Base-by-base conservation (phyloP, 306 rosid species). In the Sechiopsis laciniata region DNA sequence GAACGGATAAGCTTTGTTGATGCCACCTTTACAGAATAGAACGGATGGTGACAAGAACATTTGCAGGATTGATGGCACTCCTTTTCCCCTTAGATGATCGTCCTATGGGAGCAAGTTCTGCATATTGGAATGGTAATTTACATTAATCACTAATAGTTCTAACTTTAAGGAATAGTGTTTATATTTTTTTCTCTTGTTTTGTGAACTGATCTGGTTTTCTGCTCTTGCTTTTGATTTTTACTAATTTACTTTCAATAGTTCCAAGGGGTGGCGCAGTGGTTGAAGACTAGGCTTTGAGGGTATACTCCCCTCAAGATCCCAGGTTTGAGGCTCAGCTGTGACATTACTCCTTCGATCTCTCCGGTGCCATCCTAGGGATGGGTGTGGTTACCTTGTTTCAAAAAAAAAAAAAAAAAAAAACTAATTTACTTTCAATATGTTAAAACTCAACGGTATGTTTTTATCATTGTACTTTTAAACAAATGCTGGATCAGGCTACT, bases 21-120 rank as follows among this genome's bases (percentile, higher is more conserved):
- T 61, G 20, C 66, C 66, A 26, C 10, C 66, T 26, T 59, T 14
- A 3, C 46, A 62, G 46, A 62, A 62, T 62, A 62, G 22, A 62
- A 62, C n/a, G 69, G 19, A 26, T 26, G 29, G 29, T n/a, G n/a
- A n/a, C 7, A 7, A 15, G 13, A 46, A 62, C 68, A 32, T 32
- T 62, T 7, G 20, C 19, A 15, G 3, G 10, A 16, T 62, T 62
- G 69, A 62, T 32, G 42, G 68, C 14, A 29, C 48, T 62, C 68
- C 8, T 61, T 37, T 64, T 3, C 71, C 16, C 2, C 26, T 64
- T 1, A 10, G 9, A 66, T 12, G 16, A 17, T 45, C 55, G 10
- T 10, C 17, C 50, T 19, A 17, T 17, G 55, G 54, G 16, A 37
- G 51, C 22, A 29, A 35, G 37, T 32, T 15, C 46, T 16, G 22